phyloP scores from a whole-genome alignment of 2,329 filamentous ascomycete species.

The Aspergillus sp. region DNA sequence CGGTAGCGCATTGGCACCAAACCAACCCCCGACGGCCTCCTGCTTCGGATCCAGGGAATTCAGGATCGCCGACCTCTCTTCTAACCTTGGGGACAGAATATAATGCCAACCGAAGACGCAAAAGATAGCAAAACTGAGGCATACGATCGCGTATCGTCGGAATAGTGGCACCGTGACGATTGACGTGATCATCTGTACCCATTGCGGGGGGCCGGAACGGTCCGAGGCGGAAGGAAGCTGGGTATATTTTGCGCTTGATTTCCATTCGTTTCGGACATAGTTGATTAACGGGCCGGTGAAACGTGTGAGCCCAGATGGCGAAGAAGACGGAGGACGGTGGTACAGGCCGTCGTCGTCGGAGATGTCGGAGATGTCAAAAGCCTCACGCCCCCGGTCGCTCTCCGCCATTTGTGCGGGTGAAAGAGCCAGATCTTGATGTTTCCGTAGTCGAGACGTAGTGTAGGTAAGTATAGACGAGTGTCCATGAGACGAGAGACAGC shows the following conservation, averaged over 20 bases:
- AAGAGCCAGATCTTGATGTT: background rate
- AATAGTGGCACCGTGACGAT: conserved; percentile 43
- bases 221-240: conserved; percentile 19
- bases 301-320: conserved; percentile 15
- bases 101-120: conserved; percentile 36
- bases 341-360: conserved; percentile 20
- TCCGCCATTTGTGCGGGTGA: background rate
- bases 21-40: conserved; percentile 37
- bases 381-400: conserved; percentile 23
- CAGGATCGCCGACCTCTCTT: conserved; percentile 32
- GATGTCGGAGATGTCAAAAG: conserved; percentile 34
- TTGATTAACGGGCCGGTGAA: conserved; percentile 37
- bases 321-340: conserved; percentile 11
- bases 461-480: too few species aligned
- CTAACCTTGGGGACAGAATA: conserved; percentile 30
- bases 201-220: conserved; percentile 20
- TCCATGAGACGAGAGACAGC: too few species aligned
- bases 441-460: background rate
- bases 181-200: conserved; percentile 29
- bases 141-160: conserved; percentile 40
- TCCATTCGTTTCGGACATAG: conserved; percentile 42
- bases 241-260: conserved; percentile 25
- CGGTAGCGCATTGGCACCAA: conserved; percentile 50
- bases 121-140: conserved; percentile 32
- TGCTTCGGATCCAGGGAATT: conserved; percentile 32